Conservation (phyloP, 371 early-diverging fungal species). For the Mucor sp. region DNA sequence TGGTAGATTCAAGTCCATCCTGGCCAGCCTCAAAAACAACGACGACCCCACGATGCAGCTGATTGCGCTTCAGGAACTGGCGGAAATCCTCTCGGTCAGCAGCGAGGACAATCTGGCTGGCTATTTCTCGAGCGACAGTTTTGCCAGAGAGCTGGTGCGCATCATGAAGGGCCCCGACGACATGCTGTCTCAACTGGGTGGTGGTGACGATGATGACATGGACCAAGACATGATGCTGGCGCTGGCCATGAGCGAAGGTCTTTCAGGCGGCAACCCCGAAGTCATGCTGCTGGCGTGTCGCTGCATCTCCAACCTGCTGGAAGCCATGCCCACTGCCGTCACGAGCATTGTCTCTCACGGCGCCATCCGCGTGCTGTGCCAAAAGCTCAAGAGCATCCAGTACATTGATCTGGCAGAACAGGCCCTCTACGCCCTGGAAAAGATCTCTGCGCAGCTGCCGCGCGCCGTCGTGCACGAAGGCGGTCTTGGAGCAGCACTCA, state of each 20-base stretch:
- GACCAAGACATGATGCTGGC: constrained; percentile 52
- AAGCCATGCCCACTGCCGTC: constrained; percentile 79
- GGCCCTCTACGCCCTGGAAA: constrained; percentile 76
- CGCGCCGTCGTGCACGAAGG: constrained; percentile 75
- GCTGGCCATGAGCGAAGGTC: constrained; percentile 47
- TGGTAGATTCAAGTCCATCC: constrained; percentile 49
- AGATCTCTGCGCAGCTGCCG: constrained; percentile 74
- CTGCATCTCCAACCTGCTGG: constrained; percentile 85
- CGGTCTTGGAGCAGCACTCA: constrained; percentile 78
- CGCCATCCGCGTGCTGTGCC: constrained; percentile 73
- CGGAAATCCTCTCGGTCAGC: constrained; percentile 69
- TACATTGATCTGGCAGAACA: constrained; percentile 94
- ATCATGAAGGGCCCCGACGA: constrained; percentile 56
- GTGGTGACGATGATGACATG: constrained; percentile 19
- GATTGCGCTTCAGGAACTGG: constrained; percentile 67
- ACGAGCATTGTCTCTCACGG: constrained; percentile 70
- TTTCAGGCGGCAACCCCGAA: constrained; percentile 64
- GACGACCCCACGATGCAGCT: constrained; percentile 68
- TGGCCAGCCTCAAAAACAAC: constrained; percentile 48
- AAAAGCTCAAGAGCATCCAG: constrained; percentile 79
- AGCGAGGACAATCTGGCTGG: constrained; percentile 68
- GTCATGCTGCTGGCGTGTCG: constrained; percentile 86
- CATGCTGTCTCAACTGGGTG: constrained; percentile 2
- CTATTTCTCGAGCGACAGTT: constrained; percentile 56
- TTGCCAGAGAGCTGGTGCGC: constrained; percentile 59